Conservation (phyloP, 2,329 filamentous ascomycete species). For the Venturia carpophila region DNA sequence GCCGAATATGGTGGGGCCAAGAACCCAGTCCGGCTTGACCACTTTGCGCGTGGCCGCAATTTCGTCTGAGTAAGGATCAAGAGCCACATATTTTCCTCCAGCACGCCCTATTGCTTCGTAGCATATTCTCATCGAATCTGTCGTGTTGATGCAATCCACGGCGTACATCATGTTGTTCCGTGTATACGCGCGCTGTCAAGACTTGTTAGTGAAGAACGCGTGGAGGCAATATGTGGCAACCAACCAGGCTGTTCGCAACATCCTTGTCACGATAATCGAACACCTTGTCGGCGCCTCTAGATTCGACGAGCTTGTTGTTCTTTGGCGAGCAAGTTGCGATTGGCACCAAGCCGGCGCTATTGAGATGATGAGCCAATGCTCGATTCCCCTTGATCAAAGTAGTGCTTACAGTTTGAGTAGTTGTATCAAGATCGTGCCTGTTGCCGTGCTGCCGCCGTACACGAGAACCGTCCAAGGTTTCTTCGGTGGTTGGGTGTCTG, state of each 20-base stretch:
- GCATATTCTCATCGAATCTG: background rate
- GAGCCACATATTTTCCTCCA: background rate
- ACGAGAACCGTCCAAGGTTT: background rate
- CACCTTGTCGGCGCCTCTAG: background rate
- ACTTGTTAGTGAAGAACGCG: background rate
- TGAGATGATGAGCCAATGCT: too few relatives aligned
- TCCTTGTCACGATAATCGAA: constrained; percentile 3
- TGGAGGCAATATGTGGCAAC: background rate
- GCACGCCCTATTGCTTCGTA: background rate
- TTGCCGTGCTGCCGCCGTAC: constrained; percentile 5
- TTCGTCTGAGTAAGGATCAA: background rate
- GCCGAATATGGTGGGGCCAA: background rate
- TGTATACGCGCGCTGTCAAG: background rate
- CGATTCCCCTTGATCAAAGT: too few relatives aligned
- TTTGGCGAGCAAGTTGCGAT: constrained; percentile 1
- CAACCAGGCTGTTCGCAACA: background rate
- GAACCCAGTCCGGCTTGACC: background rate
- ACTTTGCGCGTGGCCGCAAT: background rate
- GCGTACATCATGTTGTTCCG: background rate
- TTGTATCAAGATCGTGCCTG: constrained; percentile 7
- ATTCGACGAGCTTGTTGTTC: background rate
- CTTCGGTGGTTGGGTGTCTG: background rate
- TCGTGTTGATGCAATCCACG: background rate
- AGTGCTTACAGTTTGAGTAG: constrained; percentile 9
- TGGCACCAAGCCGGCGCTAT: background rate